Evolutionary conservation across 2,329 filamentous ascomycete genomes (phyloP).

Genomic region (Coniochaeta sp.): DNA sequence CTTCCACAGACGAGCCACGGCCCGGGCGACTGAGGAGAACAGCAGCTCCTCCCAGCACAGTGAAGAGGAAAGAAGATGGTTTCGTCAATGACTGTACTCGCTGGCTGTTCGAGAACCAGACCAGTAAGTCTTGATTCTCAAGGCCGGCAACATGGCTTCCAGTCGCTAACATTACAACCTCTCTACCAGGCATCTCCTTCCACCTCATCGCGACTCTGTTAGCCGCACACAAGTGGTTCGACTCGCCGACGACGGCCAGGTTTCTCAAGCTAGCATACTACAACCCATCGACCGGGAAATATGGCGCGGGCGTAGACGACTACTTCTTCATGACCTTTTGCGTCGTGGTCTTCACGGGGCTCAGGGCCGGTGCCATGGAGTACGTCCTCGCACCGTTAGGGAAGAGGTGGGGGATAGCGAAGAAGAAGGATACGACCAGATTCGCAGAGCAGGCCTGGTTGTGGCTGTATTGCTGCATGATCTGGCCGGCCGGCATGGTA

Average conservation of each 20-base stretch:
- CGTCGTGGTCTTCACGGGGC: conserved; percentile 73
- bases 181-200: conserved; percentile 60
- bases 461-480: conserved; percentile 67
- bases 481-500: conserved; percentile 77
- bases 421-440: conserved; percentile 63
- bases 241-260: conserved; percentile 65
- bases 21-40: neutral
- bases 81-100: conserved; percentile 48
- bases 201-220: conserved; percentile 72
- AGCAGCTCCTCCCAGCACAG: neutral
- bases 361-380: conserved; percentile 75
- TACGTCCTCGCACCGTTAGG: conserved; percentile 75
- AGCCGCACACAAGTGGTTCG: conserved; percentile 71
- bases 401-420: conserved; percentile 59
- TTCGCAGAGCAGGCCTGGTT: conserved; percentile 90
- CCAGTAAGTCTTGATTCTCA: conserved; percentile 46
- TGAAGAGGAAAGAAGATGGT: conserved; percentile 50
- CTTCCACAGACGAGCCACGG: neutral
- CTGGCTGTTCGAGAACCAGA: conserved; percentile 67
- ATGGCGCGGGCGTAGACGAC: conserved; percentile 70
- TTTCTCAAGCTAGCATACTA: conserved; percentile 81
- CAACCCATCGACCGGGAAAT: conserved; percentile 56
- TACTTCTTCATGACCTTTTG: conserved; percentile 66
- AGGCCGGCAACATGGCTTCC: neutral
- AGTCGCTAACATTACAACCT: conserved; percentile 6